These are phyloP conservation scores for Dryas octopetala DNA, from an alignment of 306 rosid species.

Conservation along the genomic window DNA sequence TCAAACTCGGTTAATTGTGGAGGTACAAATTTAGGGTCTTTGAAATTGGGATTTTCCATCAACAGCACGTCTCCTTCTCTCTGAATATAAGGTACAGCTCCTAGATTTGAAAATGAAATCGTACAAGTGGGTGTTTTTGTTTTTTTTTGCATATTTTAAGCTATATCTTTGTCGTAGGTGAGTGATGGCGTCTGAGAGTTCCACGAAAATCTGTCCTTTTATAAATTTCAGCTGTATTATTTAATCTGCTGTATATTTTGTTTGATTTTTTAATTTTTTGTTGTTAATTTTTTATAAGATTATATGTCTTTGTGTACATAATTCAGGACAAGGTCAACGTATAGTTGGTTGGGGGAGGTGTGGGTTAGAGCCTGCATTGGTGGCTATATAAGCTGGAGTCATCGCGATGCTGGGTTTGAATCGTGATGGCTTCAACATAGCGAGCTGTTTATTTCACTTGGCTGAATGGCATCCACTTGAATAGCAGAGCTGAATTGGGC, in stretches of 20 bases:
- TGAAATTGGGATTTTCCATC: conserved; percentile 4
- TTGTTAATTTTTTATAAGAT: background rate
- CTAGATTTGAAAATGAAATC: background rate
- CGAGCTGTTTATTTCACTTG: conserved; percentile 60
- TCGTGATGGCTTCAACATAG: conserved; percentile 44
- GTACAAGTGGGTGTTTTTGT: background rate
- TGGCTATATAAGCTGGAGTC: conserved; percentile 61
- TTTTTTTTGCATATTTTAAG: background rate
- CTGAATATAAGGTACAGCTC: conserved; percentile 14
- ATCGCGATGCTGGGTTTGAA: conserved; percentile 67
- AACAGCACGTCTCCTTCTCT: conserved; percentile 6
- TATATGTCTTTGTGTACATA: conserved; percentile 15
- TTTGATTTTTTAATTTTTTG: conserved; percentile 18
- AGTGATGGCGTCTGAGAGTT: conserved; percentile 40
- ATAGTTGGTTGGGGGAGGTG: conserved; percentile 46
- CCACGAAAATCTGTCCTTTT: conserved; percentile 22
- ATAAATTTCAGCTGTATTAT: conserved; percentile 16
- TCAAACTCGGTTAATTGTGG: background rate
- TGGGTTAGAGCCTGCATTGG: conserved; percentile 53
- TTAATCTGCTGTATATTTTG: conserved; percentile 13
- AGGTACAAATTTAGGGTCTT: conserved; percentile 10
- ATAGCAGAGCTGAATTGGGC: conserved; percentile 63
- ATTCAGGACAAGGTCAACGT: conserved; percentile 70
- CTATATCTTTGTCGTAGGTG: conserved; percentile 27
- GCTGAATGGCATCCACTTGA: conserved; percentile 96